A percentile compares a stretch with the other conserved stretches of the same genome.
phyloP scores from a whole-genome alignment of 495 filamentous ascomycete species.

The Penicillium lividum region DNA sequence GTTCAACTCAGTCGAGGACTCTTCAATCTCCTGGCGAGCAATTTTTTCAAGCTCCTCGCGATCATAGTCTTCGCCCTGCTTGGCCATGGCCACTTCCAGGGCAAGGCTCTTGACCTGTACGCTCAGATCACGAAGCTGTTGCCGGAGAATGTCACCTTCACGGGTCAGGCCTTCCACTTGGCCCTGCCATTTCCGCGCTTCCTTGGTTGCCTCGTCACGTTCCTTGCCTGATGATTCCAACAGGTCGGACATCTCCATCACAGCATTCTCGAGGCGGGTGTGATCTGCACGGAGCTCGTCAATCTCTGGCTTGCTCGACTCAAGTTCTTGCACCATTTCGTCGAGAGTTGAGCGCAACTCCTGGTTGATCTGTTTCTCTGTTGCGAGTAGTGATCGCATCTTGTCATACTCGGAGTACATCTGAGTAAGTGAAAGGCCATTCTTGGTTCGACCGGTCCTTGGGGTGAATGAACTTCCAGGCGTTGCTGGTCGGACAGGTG shows the following conservation, averaged over 20 bases:
- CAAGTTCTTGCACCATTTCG: slow-evolving; percentile 69
- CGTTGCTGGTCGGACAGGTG: slow-evolving; percentile 51
- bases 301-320: slow-evolving; percentile 60
- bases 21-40: slow-evolving; percentile 63
- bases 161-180: slow-evolving; percentile 67
- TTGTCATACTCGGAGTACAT: slow-evolving; percentile 66
- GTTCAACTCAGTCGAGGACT: slow-evolving; percentile 59
- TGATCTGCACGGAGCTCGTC: slow-evolving; percentile 60
- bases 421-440: slow-evolving; percentile 63
- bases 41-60: slow-evolving; percentile 71
- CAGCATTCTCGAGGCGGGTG: slow-evolving; percentile 58
- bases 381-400: slow-evolving; percentile 58
- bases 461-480: slow-evolving; percentile 59
- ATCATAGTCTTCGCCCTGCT: slow-evolving; percentile 75
- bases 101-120: slow-evolving; percentile 86
- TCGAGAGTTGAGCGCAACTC: slow-evolving; percentile 74
- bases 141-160: slow-evolving; percentile 77
- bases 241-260: slow-evolving; percentile 77
- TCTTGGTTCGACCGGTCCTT: slow-evolving; percentile 55
- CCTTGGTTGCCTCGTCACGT: slow-evolving; percentile 57
- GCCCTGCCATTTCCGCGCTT: slow-evolving; percentile 70
- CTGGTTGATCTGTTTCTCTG: slow-evolving; percentile 68
- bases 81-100: slow-evolving; percentile 73
- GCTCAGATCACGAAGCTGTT: slow-evolving; percentile 88
- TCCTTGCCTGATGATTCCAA: slow-evolving; percentile 57